Evolutionary conservation across 163 green algal species (phyloP), one percentile per base, ranked within the genome.

Genomic region (Prototheca cutis): DNA sequence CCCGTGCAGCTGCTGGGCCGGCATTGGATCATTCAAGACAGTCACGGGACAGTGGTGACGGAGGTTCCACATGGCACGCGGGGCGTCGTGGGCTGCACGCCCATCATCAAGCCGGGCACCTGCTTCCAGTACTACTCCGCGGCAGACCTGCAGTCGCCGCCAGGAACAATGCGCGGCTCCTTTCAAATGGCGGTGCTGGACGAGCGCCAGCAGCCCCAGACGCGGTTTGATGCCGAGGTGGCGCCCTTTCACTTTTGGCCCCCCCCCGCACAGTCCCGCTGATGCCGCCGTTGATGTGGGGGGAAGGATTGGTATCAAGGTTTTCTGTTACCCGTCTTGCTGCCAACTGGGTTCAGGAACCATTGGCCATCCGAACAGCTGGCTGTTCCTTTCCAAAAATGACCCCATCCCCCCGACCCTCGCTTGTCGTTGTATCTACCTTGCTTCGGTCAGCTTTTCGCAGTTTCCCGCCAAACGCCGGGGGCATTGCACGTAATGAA

Each of bases 101-200:
- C 72, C 6, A 64, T 75, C 17, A 36, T 80, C 27, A 70, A 80
- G 24, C 73, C 80, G 0, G 67, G 67, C 3, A 65, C 71, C 17
- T 84, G 71, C 57, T 89, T 83, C 36, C 59, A 83, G 56, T 89
- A 89, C 65, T 72, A 78, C 59, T 40, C 33, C 47, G 72, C 72
- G 13, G 80, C 75, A 2, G 75, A 84, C 24, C 48, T 83, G 4
- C 67, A 82, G 29, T 66, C 61, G 0, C 36, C 55, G 17, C 29
- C 27, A 25, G 60, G 59, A 30, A 59, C 10, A 27, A 75, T 80
- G 68, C 40, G 40, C n/a, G 72, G 72, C 28, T 67, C 57, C 42
- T 78, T 78, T 58, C 63, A 76, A 40, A 74, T 80, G 59, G 55
- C 49, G 8, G 55, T 58, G 39, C 55, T 78, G 18, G 52, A 74